Percentiles rank a stretch among this genome's conserved stretches.
Evolutionary conservation across 495 filamentous ascomycete genomes (phyloP).

Genomic region (Achaetomiella virescens): DNA sequence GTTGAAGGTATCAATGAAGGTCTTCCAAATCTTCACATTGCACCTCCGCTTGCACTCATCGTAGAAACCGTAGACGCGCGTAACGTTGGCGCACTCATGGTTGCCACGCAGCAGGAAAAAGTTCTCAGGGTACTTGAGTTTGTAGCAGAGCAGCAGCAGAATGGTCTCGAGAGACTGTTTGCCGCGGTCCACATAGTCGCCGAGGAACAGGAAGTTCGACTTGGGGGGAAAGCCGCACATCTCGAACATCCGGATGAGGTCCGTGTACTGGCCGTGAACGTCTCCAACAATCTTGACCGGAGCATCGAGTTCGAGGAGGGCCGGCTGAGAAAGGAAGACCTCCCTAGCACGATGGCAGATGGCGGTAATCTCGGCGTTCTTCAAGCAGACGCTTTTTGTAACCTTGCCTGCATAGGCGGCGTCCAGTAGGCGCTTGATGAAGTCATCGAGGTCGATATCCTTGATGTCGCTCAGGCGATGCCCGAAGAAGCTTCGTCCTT

Average conservation of each 20-base stretch:
- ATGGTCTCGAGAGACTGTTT: slow-evolving; percentile 98
- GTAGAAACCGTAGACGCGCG: slow-evolving; percentile 97
- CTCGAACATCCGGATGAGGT: slow-evolving; percentile 95
- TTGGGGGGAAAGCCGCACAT: slow-evolving; percentile 97
- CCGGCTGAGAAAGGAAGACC: slow-evolving; percentile 84
- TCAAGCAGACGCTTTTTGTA: slow-evolving; percentile 92
- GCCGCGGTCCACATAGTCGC: slow-evolving; percentile 96
- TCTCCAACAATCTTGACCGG: slow-evolving; percentile 99
- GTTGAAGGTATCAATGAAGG: slow-evolving; percentile 97
- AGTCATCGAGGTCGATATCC: slow-evolving; percentile 90
- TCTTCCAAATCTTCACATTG: slow-evolving; percentile 99
- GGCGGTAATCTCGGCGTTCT: slow-evolving; percentile 93
- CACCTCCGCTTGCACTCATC: slow-evolving; percentile 97
- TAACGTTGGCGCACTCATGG: slow-evolving; percentile 98
- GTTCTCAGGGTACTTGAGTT: slow-evolving; percentile 97
- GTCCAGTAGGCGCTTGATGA: slow-evolving; percentile 90
- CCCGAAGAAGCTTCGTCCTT: slow-evolving; percentile 35
- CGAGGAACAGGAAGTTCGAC: slow-evolving; percentile 92
- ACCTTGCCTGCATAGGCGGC: slow-evolving; percentile 94
- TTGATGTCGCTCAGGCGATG: slow-evolving; percentile 71
- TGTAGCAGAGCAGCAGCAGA: slow-evolving; percentile 91
- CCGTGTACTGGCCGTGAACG: slow-evolving; percentile 96
- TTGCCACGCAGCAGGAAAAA: slow-evolving; percentile 97
- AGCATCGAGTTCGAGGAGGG: slow-evolving; percentile 84
- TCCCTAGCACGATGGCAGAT: slow-evolving; percentile 85